Base-by-base conservation (phyloP, 805 yeast genomes). In the Monosporozyma solicola region DNA sequence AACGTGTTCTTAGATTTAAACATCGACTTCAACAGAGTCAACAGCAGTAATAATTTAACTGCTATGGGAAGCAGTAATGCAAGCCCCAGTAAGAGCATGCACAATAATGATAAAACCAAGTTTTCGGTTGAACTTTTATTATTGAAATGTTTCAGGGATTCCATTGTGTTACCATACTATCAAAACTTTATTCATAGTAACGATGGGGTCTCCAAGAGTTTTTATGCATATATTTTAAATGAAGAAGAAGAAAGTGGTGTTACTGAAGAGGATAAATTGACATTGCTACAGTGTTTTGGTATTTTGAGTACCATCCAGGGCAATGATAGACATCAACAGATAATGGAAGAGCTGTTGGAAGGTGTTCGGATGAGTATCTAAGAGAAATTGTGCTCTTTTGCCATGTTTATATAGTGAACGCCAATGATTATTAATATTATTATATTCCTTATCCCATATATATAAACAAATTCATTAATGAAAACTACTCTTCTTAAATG, bases 241-340 rank as follows among this genome's bases (percentile, higher is more conserved):
- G 68, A 70, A 46, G 71, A 65, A 29, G 74, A 68, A 24, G 67
- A 62, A 48, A 74, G 73, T 41, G 80, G 76, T 5, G 66, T 62
- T 1, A 77, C 78, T 3, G 72, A 71, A 47, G 68, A 72, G 22
- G 73, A 72, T 43, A 72, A 74, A 29, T 62, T 73, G 29, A 64
- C 73, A 2, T 62, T 85, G 32, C 65, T 82, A 10, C 87, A 83
- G 60, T 85, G 92, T 59, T 77, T 84, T 57, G 81, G 85, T 7
- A 71, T 80, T 31, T 63, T 85, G 32, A 74, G 77, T 22, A 72
- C 80, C 1, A 74, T 82, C 2, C 77, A 77, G 47, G 74, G 83
- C 0, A 72, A 69, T 7, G 84, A 82, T 59, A 77, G 77, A 24
- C 76, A 78, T 53, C 90, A 84, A 59, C 71, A 70, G 43, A 72